Evolutionary conservation across 2,329 filamentous ascomycete genomes (phyloP), one percentile per base, ranked within the genome.

Genomic region (Fusarium brachygibbosum): DNA sequence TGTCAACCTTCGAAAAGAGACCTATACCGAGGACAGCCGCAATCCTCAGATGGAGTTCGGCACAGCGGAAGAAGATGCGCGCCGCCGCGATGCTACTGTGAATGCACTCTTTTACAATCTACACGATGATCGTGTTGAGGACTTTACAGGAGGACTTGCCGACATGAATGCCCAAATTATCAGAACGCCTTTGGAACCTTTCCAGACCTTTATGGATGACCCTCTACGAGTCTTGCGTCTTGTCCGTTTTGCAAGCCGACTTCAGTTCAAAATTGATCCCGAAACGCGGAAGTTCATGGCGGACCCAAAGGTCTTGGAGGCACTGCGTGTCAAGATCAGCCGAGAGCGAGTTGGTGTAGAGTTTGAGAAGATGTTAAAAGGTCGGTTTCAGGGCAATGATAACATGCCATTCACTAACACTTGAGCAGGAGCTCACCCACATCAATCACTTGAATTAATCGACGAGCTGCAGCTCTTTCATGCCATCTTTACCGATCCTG

Each of bases 91-190:
- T 82, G 94, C 95, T 23, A 98, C 94, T 1, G 90, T 98, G 65
- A 99, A 99, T 77, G 93, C 96, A 25, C 87, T 99, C 67, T 98
- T 98, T 81, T 98, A 96, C 83, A 98, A 98, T 74, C 82, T 99
- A 38, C 90, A 94, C 75, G 93, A 91, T 1, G 86, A 88, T 34
- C 74, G 86, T 61, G 87, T 98, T 35, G 95, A 98, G 78, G 96
- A 99, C 77, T 91, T 97, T 65, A 97, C 93, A 0, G 86, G 87
- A 10, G 95, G 96, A 0, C 82, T 97, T 35, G 76, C 86, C 10
- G 95, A 98, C 76, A 88, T 98, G 88, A 78, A 85, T 34, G 82
- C 84, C 3, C 87, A 88, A 64, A 82, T 94, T 50, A 94, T 99
- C 69, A 87, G 91, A 55, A 98, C 96, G 5, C 95, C 95, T 1